Base-by-base conservation (phyloP, 805 yeast species). In the Clavispora vitiphila region DNA sequence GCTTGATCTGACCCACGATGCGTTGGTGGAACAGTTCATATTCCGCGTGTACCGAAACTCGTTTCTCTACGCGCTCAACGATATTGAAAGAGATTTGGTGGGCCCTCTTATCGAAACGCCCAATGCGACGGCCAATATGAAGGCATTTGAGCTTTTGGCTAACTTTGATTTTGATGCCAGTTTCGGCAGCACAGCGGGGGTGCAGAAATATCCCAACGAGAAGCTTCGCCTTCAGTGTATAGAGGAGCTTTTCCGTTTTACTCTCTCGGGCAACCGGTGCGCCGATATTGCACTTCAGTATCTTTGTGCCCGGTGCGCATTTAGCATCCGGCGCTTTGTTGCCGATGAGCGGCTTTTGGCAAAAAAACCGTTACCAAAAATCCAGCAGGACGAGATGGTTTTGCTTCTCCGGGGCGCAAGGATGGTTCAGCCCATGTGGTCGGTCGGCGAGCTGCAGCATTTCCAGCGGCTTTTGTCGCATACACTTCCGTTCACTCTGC, bases 351-450 rank as follows among this genome's bases (percentile, higher is more conserved):
- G 71, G 24, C 61, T 89, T 10, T 56, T 82, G 5, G 77, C 80
- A 26, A 66, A 60, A 23, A 75, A 75, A 39, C 97, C 97, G 1
- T 65, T 85, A 12, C 77, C 91, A 0, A 69, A 74, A 30, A 59
- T 85, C 7, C 87, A 86, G 49, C 76, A 76, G 40, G 60, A 65
- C 5, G 98, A 90, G 57, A 54, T 89, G n/a, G 47, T 49, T 10
- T 51, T 65, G 0, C 52, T 80, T 5, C 50, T 82, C 19, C 44
- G 58, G 4, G 83, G 85, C 0, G 50, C 80, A 4, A 18, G 29
- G 25, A 22, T 18, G n/a, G 30, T 50, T 3, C 49, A 43, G 10
- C 32, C 20, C 1, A 4, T 29, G 32, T 29, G 32, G 32, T 7
- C 16, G 16, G 12, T 12, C 8, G 31, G 19, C 12, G 31, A 40